phyloP scores from a whole-genome alignment of 1,139 yeast species.

The Spathaspora sp. region DNA sequence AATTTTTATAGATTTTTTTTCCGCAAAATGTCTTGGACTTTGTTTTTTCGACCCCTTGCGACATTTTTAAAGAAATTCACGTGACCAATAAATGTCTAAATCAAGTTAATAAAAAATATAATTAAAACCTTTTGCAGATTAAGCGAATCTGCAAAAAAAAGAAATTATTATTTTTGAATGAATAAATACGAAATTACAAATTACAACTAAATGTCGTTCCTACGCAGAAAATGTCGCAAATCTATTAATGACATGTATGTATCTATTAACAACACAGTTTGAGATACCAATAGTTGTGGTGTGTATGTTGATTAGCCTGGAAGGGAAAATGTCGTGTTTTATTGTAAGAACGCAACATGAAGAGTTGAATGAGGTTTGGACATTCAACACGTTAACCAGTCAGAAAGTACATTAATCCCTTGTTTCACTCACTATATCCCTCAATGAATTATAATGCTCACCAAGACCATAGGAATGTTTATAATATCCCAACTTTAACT shows the following conservation, averaged over 20 bases:
- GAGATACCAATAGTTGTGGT: not conserved
- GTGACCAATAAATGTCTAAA: constrained; percentile 2
- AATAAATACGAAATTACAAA: not conserved
- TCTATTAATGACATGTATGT: not conserved
- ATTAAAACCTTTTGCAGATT: constrained; percentile 1
- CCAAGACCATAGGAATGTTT: constrained; percentile 88
- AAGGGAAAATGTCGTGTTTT: not conserved
- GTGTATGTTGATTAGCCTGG: too few relatives aligned
- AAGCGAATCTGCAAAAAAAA: constrained; percentile 3
- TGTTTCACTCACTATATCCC: constrained; percentile 33
- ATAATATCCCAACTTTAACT: constrained; percentile 73
- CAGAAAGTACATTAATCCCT: not conserved
- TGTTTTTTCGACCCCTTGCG: not conserved
- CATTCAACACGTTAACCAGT: too few relatives aligned
- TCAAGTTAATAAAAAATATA: not conserved
- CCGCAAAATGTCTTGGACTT: not conserved
- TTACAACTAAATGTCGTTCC: not conserved
- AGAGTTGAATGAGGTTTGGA: too few relatives aligned
- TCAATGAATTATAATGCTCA: constrained; percentile 88
- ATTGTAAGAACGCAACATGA: not conserved
- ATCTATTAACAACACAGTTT: not conserved
- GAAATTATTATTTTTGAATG: not conserved
- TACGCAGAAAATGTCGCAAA: constrained; percentile 2
- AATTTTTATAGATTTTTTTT: not conserved
- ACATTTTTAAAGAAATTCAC: constrained; percentile 6